These are phyloP conservation scores for Xylaria nigripes DNA, from an alignment of 495 filamentous ascomycete genomes.

Conservation along the genomic window DNA sequence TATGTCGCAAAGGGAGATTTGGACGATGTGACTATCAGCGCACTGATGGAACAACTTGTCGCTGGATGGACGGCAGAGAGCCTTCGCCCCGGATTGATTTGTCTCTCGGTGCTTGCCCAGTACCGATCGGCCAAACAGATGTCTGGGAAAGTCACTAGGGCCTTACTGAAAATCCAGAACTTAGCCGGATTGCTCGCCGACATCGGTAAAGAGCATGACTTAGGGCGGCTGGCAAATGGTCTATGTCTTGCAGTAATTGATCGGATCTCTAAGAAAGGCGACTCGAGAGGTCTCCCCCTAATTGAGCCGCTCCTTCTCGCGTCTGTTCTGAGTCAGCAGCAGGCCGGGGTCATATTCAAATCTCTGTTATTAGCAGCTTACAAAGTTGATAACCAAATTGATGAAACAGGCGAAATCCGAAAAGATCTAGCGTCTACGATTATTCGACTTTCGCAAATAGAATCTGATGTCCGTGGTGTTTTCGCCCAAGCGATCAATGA, in stretches of 20 bases:
- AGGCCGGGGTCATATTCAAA: slow-evolving; percentile 53
- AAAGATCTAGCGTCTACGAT: slow-evolving; percentile 56
- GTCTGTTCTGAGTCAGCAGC: slow-evolving; percentile 52
- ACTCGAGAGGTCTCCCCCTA: slow-evolving; percentile 45
- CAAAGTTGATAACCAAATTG: slow-evolving; percentile 39
- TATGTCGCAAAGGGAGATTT: slow-evolving; percentile 72
- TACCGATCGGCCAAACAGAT: slow-evolving; percentile 59
- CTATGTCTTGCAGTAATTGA: slow-evolving; percentile 58
- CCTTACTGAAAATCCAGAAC: slow-evolving; percentile 55
- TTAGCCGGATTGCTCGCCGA: slow-evolving; percentile 50
- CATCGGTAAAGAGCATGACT: slow-evolving; percentile 54
- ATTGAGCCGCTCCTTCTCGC: slow-evolving; percentile 54
- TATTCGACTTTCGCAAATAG: slow-evolving; percentile 49
- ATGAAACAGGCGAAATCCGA: slow-evolving; percentile 44
- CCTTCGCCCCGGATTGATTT: slow-evolving; percentile 63
- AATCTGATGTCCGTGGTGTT: slow-evolving; percentile 45
- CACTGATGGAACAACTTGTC: slow-evolving; percentile 79
- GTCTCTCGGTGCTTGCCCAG: slow-evolving; percentile 71
- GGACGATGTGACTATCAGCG: slow-evolving; percentile 62
- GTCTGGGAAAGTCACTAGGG: slow-evolving; percentile 59
- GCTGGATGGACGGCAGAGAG: slow-evolving; percentile 66
- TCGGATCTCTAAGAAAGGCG: slow-evolving; percentile 53
- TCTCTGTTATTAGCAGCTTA: slow-evolving; percentile 52
- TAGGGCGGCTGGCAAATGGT: slow-evolving; percentile 67
- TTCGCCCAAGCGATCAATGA: slow-evolving; percentile 53